These are phyloP conservation scores for Barnettozyma sp. DNA, from an alignment of 805 yeast genomes.

Conservation along the genomic window DNA sequence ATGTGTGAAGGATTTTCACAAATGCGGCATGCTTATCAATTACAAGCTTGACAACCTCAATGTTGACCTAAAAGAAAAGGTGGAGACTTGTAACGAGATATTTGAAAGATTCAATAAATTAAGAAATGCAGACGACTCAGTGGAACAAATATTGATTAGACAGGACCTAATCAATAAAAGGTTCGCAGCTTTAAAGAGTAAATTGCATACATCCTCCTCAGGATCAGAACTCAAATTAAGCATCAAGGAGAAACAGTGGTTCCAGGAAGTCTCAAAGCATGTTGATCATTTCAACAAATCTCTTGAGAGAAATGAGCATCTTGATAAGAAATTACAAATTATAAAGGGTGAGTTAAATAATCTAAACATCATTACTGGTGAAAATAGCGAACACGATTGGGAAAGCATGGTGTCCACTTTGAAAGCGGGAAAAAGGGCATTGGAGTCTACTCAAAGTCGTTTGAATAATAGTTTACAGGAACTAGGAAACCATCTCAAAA, in stretches of 20 bases:
- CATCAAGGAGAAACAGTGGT: conserved; percentile 39
- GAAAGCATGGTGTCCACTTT: conserved; percentile 26
- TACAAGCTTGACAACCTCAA: conserved; percentile 34
- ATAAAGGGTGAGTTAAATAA: conserved; percentile 24
- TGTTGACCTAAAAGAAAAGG: conserved; percentile 36
- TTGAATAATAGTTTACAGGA: conserved; percentile 18
- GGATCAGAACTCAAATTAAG: conserved; percentile 28
- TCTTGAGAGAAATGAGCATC: conserved; percentile 23
- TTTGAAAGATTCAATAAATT: conserved; percentile 14
- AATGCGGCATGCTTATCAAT: conserved; percentile 31
- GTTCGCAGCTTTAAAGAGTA: conserved; percentile 24
- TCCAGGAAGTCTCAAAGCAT: conserved; percentile 33
- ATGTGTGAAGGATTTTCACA: conserved; percentile 20
- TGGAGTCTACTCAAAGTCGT: conserved; percentile 17
- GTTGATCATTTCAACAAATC: conserved; percentile 27
- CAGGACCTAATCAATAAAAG: conserved; percentile 30
- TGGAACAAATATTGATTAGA: conserved; percentile 23
- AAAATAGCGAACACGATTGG: conserved; percentile 24
- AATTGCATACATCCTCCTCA: conserved; percentile 17
- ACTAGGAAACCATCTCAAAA: conserved; percentile 16
- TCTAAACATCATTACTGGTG: background rate
- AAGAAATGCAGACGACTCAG: conserved; percentile 13
- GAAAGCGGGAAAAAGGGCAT: conserved; percentile 27
- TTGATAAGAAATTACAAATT: conserved; percentile 25
- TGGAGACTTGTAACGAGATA: conserved; percentile 25